These are phyloP conservation scores for Diaporthe longicolla DNA, from an alignment of 2,329 filamentous ascomycete species.

Conservation along the genomic window DNA sequence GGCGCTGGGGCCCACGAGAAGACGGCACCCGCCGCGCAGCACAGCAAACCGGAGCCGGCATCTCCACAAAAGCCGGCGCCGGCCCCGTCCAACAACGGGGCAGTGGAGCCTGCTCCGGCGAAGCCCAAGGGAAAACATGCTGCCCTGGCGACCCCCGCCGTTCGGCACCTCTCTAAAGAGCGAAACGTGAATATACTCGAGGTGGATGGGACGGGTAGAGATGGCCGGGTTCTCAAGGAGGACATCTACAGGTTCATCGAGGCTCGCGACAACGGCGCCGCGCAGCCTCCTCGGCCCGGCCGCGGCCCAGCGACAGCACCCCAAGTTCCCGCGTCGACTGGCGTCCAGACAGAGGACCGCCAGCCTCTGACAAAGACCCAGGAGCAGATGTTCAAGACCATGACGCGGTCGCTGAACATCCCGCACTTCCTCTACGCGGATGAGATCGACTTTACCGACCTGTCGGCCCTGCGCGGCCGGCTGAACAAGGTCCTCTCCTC, in stretches of 20 bases:
- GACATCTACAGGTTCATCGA: conserved; percentile 84
- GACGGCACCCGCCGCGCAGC: conserved; percentile 11
- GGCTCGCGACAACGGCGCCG: conserved; percentile 58
- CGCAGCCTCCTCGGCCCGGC: conserved; percentile 35
- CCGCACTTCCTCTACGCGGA: conserved; percentile 97
- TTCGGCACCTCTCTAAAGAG: conserved; percentile 88
- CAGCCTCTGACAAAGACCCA: conserved; percentile 84
- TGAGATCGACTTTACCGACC: conserved; percentile 84
- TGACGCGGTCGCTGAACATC: conserved; percentile 92
- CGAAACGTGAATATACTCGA: conserved; percentile 82
- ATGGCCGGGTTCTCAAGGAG: conserved; percentile 92
- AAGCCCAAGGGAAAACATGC: conserved; percentile 74
- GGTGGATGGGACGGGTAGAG: conserved; percentile 87
- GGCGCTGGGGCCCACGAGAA: conserved; percentile 42
- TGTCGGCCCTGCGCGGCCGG: conserved; percentile 79
- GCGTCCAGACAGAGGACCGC: conserved; percentile 76
- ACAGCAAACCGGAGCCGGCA: conserved; percentile 46
- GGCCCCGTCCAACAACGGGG: conserved; percentile 27
- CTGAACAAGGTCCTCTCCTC: conserved; percentile 76
- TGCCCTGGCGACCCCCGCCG: conserved; percentile 89
- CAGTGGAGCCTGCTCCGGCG: conserved; percentile 41
- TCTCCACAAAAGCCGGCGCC: conserved; percentile 45
- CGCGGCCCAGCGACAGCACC: conserved; percentile 39
- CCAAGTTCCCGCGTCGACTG: conserved; percentile 50
- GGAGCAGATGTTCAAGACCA: conserved; percentile 95